Base-by-base conservation (phyloP, 495 filamentous ascomycete genomes). In the Opeltia flavorubescens region DNA sequence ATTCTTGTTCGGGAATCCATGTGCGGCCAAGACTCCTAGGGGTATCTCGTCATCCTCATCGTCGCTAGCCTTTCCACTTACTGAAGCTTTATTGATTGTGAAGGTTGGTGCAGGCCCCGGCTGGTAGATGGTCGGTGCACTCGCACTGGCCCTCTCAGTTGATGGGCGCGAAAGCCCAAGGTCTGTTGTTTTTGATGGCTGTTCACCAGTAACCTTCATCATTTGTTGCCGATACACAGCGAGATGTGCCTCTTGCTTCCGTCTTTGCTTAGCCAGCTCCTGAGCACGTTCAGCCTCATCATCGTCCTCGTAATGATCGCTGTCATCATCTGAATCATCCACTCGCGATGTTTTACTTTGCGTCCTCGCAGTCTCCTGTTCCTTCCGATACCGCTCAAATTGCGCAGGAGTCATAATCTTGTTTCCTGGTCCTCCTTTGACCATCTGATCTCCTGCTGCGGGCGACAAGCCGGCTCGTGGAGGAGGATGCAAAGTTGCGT, bases 181-280 rank as follows among this genome's bases (percentile, higher is more conserved):
- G 35, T 25, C 44, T 1, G 55, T 38, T 20, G 44, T 27, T 51
- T 62, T 71, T 1, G 70, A 56, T 41, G 70, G 72, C 5, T 71
- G 64, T 54, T 86, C 84, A 41, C 89, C 89, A 6, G 86, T 94
- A 17, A 93, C 81, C 58, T 94, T 95, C 85, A 87, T 93, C 87
- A 95, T 94, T 60, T 89, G 82, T 59, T 95, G 89, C 39, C 91
- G 77, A 59, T 94, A 94, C 6, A 95, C 80, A 11, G 86, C 70
- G 60, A 95, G 73, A 60, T 93, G 86, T 8, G 89, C 89, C 58
- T 94, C 86, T 55, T 95, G 88, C 65, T 89, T 93, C 48, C 78
- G 73, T 49, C 89, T 75, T 52, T 88, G 84, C 56, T 80, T 80
- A 35, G 81, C 77, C 27, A 80, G 66, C 57, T 83, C 72, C 50